A percentile compares a stretch with the other conserved stretches of the same genome.
Evolutionary conservation across 352 stramenopile species (phyloP).

Genomic region (Phytophthora nicotianae): DNA sequence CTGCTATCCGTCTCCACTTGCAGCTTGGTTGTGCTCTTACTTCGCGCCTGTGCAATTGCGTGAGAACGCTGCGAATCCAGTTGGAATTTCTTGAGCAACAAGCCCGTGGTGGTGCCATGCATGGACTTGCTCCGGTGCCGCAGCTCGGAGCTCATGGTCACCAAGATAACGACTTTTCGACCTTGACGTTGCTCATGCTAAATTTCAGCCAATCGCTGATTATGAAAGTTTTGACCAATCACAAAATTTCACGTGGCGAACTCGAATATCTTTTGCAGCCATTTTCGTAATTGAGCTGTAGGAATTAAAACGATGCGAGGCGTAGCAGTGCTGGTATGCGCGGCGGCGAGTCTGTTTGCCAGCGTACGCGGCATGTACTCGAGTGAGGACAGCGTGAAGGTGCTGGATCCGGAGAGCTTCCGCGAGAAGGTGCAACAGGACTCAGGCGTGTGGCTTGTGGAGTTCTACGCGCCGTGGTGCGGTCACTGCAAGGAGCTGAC

Average conservation of each 20-base stretch:
- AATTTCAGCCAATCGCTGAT: neutral
- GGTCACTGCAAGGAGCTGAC: constrained; percentile 94
- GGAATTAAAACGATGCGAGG: constrained; percentile 16
- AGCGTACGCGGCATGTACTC: constrained; percentile 62
- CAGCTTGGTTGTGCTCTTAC: neutral
- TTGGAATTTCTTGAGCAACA: constrained; percentile 31
- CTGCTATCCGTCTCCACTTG: neutral
- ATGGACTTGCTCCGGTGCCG: constrained; percentile 16
- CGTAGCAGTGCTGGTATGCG: constrained; percentile 27
- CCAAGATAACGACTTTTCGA: constrained; percentile 2
- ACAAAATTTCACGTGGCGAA: constrained; percentile 28
- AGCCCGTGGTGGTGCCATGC: constrained; percentile 13
- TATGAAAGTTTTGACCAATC: constrained; percentile 30
- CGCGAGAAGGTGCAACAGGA: constrained; percentile 74
- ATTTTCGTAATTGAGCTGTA: constrained; percentile 21
- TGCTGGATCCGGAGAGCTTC: constrained; percentile 76
- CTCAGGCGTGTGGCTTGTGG: constrained; percentile 91
- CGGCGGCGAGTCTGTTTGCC: constrained; percentile 40
- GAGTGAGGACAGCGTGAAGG: constrained; percentile 65
- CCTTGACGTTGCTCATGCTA: constrained; percentile 19
- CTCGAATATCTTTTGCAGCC: constrained; percentile 18
- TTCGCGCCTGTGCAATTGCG: constrained; percentile 9
- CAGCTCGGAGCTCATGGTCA: constrained; percentile 25
- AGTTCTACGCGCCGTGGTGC: constrained; percentile 96
- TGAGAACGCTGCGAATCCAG: constrained; percentile 10